Base-by-base conservation (phyloP, 257 asterid species). In the Rehmannia glutinosa region DNA sequence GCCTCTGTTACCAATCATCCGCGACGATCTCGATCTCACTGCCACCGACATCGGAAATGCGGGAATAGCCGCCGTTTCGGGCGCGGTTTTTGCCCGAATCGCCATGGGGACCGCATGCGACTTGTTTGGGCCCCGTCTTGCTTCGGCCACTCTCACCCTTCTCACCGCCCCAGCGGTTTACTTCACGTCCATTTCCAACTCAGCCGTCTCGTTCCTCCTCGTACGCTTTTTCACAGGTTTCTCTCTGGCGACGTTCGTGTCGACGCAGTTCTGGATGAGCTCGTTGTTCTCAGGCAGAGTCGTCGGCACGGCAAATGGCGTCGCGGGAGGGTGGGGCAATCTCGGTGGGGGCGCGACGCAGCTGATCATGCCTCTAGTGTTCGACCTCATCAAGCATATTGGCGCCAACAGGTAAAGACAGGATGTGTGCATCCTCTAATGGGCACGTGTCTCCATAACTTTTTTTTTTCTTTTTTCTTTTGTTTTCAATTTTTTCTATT, bases 201-300 rank as follows among this genome's bases (percentile, higher is more conserved):
- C 92, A 1, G 23, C 93, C 0, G 17, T 13, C 11, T 32, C 88
- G 0, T 92, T 92, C 80, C 83, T 92, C 24, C 64, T 87, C 0
- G 87, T 64, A 2, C 84, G 98, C 0, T 92, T 92, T 62, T 83
- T 92, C 75, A 81, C 86, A 0, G 98, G 98, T 0, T 90, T 92
- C 65, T 90, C 96, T 0, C 71, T 92, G 0, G 90, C 95, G 0
- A 89, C 96, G 5, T 92, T 92, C 51, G 98, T 92, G 5, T 92
- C 97, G 0, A 87, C 96, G 0, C 98, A 92, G 28, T 92, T 84
- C 70, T 92, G 97, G 98, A 87, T 90, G 97, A 92, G 98, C 72
- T 86, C 97, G 4, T 51, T 92, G 78, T 92, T 92, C 75, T 75
- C 81, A 6, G 25, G 69, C 0, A 75, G 28, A 0, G 92, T 92